Percentiles rank a stretch among this genome's conserved stretches.
Conservation (phyloP, 805 yeast genomes). For the Yamadazyma ubonensis region DNA sequence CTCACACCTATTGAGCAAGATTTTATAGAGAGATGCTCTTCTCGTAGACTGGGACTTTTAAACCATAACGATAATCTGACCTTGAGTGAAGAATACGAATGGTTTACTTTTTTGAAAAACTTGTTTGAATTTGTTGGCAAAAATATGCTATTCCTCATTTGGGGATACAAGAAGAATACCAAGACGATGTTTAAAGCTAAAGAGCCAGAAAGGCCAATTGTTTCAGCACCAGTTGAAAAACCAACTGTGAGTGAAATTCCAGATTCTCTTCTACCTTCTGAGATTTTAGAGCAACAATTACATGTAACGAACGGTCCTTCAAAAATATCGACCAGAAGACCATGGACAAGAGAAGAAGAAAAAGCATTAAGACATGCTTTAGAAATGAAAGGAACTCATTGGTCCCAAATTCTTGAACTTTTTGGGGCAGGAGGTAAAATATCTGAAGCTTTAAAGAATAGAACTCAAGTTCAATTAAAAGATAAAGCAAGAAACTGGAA, state of each 20-base stretch:
- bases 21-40: constrained; percentile 69
- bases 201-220: constrained; percentile 8
- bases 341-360: constrained; percentile 91
- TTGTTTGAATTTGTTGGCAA: constrained; percentile 74
- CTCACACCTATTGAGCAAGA: constrained; percentile 78
- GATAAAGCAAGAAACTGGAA: constrained; percentile 98
- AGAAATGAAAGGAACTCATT: constrained; percentile 83
- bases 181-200: constrained; percentile 2
- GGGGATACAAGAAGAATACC: constrained; percentile 55
- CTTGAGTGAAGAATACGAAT: constrained; percentile 72
- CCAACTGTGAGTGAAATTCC: constrained; percentile 21
- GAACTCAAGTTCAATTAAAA: constrained; percentile 89
- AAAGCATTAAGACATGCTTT: constrained; percentile 78
- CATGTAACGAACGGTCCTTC: constrained; percentile 34
- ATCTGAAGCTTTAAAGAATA: constrained; percentile 77
- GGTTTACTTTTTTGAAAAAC: constrained; percentile 81
- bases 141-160: constrained; percentile 67
- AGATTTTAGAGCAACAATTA: constrained; percentile 43
- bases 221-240: too few relatives aligned
- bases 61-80: constrained; percentile 47
- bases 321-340: constrained; percentile 48
- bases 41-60: constrained; percentile 63
- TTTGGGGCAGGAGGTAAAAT: constrained; percentile 92
- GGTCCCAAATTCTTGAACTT: constrained; percentile 88
- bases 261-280: constrained; percentile 40